A percentile compares a stretch with the other conserved stretches of the same genome.
Conservation (phyloP, 75 land plant species). For the Sequoia sempervirens region DNA sequence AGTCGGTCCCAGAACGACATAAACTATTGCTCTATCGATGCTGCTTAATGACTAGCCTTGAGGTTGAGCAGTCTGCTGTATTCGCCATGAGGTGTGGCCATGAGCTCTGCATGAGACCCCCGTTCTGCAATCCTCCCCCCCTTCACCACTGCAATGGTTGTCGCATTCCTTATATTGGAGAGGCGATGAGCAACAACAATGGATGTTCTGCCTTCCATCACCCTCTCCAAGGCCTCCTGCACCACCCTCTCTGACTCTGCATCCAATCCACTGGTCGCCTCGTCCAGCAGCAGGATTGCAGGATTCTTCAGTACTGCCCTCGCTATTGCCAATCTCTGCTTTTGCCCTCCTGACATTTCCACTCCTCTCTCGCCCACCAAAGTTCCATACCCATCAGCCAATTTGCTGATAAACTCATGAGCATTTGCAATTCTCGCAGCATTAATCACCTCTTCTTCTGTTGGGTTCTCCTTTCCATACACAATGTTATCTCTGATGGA, state of each 20-base stretch:
- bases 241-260: slow-evolving; percentile 49
- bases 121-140: slow-evolving; percentile 45
- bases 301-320: slow-evolving; percentile 53
- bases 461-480: slow-evolving; percentile 39
- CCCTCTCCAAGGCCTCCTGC: slow-evolving; percentile 39
- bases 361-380: slow-evolving; percentile 56
- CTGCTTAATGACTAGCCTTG: background rate
- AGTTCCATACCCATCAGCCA: slow-evolving; percentile 57
- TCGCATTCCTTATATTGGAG: slow-evolving; percentile 44
- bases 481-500: slow-evolving; percentile 46
- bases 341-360: slow-evolving; percentile 60
- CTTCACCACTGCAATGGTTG: slow-evolving; percentile 54
- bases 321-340: slow-evolving; percentile 67
- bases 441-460: slow-evolving; percentile 48
- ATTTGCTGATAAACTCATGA: slow-evolving; percentile 48
- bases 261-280: slow-evolving; percentile 72
- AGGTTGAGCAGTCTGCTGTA: slow-evolving; percentile 17
- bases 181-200: slow-evolving; percentile 51
- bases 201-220: slow-evolving; percentile 17
- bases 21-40: background rate
- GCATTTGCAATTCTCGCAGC: slow-evolving; percentile 45
- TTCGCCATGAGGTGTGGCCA: slow-evolving; percentile 31
- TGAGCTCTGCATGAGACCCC: slow-evolving; percentile 37
- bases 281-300: slow-evolving; percentile 52
- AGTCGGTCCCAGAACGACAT: too few relatives aligned